Conservation (phyloP, 2,329 filamentous ascomycete species). For the Fusarium tricinctum region DNA sequence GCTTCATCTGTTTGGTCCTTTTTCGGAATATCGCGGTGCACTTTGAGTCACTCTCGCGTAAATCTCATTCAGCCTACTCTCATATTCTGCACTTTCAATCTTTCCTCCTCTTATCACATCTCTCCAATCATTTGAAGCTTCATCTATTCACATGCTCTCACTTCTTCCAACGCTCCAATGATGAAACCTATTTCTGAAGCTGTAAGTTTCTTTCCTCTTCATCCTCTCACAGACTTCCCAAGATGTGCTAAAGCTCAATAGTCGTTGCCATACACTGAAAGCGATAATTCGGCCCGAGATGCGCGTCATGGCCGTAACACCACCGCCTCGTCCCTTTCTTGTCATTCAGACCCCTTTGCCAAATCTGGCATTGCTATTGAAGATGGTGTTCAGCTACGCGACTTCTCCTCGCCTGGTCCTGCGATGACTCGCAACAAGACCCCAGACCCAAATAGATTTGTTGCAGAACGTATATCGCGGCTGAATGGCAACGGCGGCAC, state of each 20-base stretch:
- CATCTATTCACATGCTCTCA: constrained; percentile 2
- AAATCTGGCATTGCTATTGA: constrained; percentile 20
- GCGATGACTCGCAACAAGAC: constrained; percentile 10
- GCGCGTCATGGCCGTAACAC: constrained; percentile 35
- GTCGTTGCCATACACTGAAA: constrained; percentile 38
- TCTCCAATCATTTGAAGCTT: constrained; percentile 2
- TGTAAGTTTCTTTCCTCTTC: constrained; percentile 8
- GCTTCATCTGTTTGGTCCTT: neutral
- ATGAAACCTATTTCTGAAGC: constrained; percentile 35
- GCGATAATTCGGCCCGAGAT: constrained; percentile 42
- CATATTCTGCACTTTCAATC: constrained; percentile 1
- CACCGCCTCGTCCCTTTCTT: constrained; percentile 33
- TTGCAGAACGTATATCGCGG: constrained; percentile 34
- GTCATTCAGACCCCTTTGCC: constrained; percentile 28
- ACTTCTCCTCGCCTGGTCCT: constrained; percentile 28
- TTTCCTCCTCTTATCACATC: neutral
- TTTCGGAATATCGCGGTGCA: neutral
- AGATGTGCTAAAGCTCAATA: constrained; percentile 25
- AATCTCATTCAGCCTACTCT: neutral
- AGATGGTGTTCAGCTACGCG: constrained; percentile 21
- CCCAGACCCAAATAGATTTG: constrained; percentile 32
- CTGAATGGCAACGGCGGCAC: neutral
- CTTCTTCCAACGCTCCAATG: neutral
- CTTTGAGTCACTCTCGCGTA: neutral
- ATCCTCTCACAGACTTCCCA: neutral